Evolutionary conservation across 2,329 filamentous ascomycete genomes (phyloP).

Genomic region (Botrytis tulipae): DNA sequence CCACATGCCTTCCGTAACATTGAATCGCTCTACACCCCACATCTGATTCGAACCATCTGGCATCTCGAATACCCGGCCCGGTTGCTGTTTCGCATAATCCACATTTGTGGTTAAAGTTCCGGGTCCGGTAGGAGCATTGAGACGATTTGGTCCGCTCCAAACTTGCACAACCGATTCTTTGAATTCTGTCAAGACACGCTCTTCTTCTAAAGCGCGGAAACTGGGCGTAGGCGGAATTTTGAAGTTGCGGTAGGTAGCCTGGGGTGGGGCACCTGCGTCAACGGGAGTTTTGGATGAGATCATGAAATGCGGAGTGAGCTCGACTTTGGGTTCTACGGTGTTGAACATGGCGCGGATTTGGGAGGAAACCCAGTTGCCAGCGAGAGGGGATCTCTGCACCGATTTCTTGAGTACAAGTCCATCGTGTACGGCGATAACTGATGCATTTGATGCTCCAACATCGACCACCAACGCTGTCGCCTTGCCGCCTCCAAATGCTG

Average conservation of each 20-base stretch:
- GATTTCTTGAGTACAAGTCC: slow-evolving; percentile 92
- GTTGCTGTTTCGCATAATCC: slow-evolving; percentile 69
- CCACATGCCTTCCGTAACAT: slow-evolving; percentile 85
- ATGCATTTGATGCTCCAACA: slow-evolving; percentile 83
- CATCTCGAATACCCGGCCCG: slow-evolving; percentile 91
- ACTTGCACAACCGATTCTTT: slow-evolving; percentile 96
- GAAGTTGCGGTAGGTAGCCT: slow-evolving; percentile 73
- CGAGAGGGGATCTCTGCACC: slow-evolving; percentile 79
- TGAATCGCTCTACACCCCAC: slow-evolving; percentile 85
- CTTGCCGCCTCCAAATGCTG: slow-evolving; percentile 90
- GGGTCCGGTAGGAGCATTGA: slow-evolving; percentile 48
- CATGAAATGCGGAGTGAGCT: slow-evolving; percentile 81
- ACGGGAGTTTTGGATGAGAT: slow-evolving; percentile 85
- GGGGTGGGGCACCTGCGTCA: slow-evolving; percentile 77
- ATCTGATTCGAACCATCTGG: slow-evolving; percentile 95
- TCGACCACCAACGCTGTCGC: slow-evolving; percentile 90
- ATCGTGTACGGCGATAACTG: slow-evolving; percentile 88
- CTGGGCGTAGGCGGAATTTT: slow-evolving; percentile 60
- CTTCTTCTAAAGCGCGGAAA: slow-evolving; percentile 83
- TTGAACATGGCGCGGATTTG: slow-evolving; percentile 83
- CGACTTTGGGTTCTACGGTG: slow-evolving; percentile 65
- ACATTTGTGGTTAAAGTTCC: slow-evolving; percentile 59
- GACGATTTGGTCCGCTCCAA: slow-evolving; percentile 77
- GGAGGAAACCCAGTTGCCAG: slow-evolving; percentile 84
- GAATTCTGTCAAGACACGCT: slow-evolving; percentile 90